These are phyloP conservation scores for Plasmodium blacklocki DNA, from an alignment of 169 alveolate genomes.

Conservation along the genomic window DNA sequence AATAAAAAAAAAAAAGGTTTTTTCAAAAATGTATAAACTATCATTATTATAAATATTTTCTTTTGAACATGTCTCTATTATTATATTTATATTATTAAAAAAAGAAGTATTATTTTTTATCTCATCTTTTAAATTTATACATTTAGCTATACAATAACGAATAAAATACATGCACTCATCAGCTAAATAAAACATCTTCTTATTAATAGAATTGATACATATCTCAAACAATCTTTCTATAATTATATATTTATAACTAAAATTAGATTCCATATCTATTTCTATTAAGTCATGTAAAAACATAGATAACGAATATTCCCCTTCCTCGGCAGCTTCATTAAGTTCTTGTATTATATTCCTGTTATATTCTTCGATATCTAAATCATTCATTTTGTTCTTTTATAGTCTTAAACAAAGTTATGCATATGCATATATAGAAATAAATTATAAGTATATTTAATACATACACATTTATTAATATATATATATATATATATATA, in stretches of 20 bases:
- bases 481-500: no score
- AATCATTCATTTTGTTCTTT: slow-evolving; percentile 42
- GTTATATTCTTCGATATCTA: slow-evolving; percentile 62
- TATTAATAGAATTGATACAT: slow-evolving; percentile 60
- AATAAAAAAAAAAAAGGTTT: slow-evolving; percentile 45
- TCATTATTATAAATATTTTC: slow-evolving; percentile 12
- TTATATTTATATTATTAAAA: slow-evolving; percentile 42
- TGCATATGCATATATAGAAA: neutral
- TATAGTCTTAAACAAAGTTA: neutral
- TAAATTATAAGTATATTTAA: no score
- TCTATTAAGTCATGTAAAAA: slow-evolving; percentile 70
- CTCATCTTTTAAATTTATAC: slow-evolving; percentile 48
- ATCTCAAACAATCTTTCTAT: slow-evolving; percentile 40
- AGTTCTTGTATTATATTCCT: slow-evolving; percentile 61
- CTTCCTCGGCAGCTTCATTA: slow-evolving; percentile 65
- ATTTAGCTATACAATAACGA: slow-evolving; percentile 60
- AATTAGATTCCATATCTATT: slow-evolving; percentile 70
- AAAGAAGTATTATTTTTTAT: slow-evolving; percentile 6
- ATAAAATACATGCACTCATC: slow-evolving; percentile 72
- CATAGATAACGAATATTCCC: slow-evolving; percentile 42
- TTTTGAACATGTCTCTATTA: slow-evolving; percentile 35
- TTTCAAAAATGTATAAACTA: slow-evolving; percentile 31
- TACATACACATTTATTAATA: no score
- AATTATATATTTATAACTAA: slow-evolving; percentile 45
- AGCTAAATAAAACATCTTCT: slow-evolving; percentile 14